Evolutionary conservation across 2,329 filamentous ascomycete genomes (phyloP).

Genomic region (Juglanconis sp.): DNA sequence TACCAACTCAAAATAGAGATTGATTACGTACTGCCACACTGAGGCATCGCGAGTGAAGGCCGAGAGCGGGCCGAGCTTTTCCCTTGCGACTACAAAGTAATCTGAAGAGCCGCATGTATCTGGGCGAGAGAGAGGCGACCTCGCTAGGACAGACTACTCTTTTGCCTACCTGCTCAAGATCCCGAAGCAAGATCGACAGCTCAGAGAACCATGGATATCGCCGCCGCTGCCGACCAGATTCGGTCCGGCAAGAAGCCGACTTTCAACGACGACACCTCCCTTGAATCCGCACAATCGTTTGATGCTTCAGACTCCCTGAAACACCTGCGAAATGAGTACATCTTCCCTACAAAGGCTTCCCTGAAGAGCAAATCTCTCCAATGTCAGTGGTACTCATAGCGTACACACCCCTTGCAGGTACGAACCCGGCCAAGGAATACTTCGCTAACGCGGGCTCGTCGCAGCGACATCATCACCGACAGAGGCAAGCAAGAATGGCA

Average conservation of each 20-base stretch:
- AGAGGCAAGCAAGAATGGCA: background rate
- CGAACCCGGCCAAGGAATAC: background rate
- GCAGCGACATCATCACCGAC: background rate
- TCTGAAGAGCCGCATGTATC: background rate
- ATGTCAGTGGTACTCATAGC: background rate
- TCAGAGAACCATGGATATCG: constrained; percentile 34
- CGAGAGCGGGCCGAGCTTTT: background rate
- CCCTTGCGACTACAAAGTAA: constrained; percentile 5
- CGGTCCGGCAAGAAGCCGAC: constrained; percentile 37
- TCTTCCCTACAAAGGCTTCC: constrained; percentile 72
- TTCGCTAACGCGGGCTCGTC: background rate
- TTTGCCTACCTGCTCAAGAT: background rate
- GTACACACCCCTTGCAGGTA: background rate
- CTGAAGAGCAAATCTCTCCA: constrained; percentile 61
- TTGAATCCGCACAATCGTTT: constrained; percentile 49
- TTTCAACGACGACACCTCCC: constrained; percentile 41
- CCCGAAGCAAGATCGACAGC: background rate
- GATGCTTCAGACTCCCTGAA: constrained; percentile 60
- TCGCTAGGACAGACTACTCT: background rate
- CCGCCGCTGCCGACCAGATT: constrained; percentile 36
- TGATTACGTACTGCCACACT: background rate
- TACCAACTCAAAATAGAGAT: background rate
- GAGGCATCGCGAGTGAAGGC: background rate
- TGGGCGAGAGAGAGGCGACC: background rate
- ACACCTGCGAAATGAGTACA: constrained; percentile 66